A percentile compares a stretch with the other conserved stretches of the same genome.
These are phyloP conservation scores for Polytrichum formosum DNA, from an alignment of 225 moss, liverwort and hornwort genomes.

Conservation along the genomic window DNA sequence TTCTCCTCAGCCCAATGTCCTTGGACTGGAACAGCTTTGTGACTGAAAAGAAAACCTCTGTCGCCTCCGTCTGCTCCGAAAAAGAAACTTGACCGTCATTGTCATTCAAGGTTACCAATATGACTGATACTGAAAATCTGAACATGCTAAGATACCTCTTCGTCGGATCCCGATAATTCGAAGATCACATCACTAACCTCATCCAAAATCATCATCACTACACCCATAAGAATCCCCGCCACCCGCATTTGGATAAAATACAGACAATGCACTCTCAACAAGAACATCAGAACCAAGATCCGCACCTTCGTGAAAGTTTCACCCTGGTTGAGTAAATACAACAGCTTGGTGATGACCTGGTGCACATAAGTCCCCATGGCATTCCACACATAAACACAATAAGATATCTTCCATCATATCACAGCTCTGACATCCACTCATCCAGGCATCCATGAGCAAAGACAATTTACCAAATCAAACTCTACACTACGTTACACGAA, in stretches of 20 bases:
- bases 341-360: constrained; percentile 88
- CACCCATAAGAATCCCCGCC: not conserved
- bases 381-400: not conserved
- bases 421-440: too few relatives aligned
- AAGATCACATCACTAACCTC: too few relatives aligned
- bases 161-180: too few relatives aligned
- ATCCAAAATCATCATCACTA: not conserved
- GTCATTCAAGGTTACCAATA: too few relatives aligned
- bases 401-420: not conserved
- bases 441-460: too few relatives aligned
- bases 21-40: constrained; percentile 90
- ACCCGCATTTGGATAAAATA: not conserved
- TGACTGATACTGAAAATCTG: too few relatives aligned
- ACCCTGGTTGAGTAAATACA: constrained; percentile 88
- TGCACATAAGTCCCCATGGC: constrained; percentile 6
- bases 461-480: too few relatives aligned
- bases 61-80: constrained; percentile 70
- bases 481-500: too few relatives aligned
- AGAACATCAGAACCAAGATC: not conserved
- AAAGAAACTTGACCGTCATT: not conserved
- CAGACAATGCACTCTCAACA: too few relatives aligned
- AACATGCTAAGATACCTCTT: too few relatives aligned
- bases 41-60: constrained; percentile 84
- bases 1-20: constrained; percentile 76
- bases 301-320: constrained; percentile 77